Base-by-base conservation (phyloP, 352 stramenopile genomes). In the Halophytophthora polymorphica region DNA sequence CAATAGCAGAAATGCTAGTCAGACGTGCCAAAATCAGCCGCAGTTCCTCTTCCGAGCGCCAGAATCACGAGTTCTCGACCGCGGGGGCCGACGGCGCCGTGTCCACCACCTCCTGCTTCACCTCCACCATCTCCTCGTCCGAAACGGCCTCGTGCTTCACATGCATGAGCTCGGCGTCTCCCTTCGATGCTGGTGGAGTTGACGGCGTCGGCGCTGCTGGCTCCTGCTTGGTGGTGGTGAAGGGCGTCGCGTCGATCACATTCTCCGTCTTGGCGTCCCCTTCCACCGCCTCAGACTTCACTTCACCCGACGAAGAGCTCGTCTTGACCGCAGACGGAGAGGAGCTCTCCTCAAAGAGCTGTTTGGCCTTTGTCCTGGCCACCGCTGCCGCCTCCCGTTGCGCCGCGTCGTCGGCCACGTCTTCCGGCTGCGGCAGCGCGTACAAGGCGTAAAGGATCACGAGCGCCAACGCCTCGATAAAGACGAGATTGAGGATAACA, bases 401-500 rank as follows among this genome's bases (percentile, higher is more conserved):
- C 3, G 54, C 50, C 19, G 47, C 18, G 41, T 64, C 48, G 21
- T 47, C 55, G 41, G 22, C 51, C 2, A 64, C 66, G 2, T 61
- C 53, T 6, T 66, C 47, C 18, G 73, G 47, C 39, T 70, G 58
- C 18, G 74, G 75, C 10, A 89, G 49, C 13, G 65, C 68, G 58
- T 86, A 89, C 53, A 87, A 66, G 18, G 75, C 75, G 50, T 83
- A 88, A 23, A 92, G 28, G 36, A 92, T 70, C 22, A 84, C 61
- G 14, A 92, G 54, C n/a, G 41, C 70, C 37, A 92, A 51, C 14
- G 64, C 68, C 61, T 93, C 76, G 37, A 87, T 48, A 40, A 90
- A 83, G 29, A 81, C 80, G 53, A 93, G 80, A 59, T 92, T 90
- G 53, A 90, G 48, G 28, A 89, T 88, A 44, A 88, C 71, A 23